These are phyloP conservation scores for Botrytis sinoallii DNA, from an alignment of 2,329 filamentous ascomycete genomes.

Conservation along the genomic window DNA sequence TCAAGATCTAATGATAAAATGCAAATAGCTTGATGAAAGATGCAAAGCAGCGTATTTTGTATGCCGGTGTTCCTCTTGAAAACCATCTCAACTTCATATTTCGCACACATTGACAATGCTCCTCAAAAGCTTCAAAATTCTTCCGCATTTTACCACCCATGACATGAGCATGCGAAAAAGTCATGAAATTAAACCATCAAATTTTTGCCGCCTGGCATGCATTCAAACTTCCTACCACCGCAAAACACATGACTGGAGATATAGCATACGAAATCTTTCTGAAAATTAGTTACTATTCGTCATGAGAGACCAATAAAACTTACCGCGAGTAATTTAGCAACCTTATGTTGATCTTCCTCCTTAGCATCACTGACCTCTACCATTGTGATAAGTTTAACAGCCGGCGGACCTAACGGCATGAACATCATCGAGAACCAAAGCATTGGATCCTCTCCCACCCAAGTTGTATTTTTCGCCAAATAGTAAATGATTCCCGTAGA, in stretches of 20 bases:
- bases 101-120: neutral
- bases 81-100: neutral
- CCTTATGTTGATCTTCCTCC: constrained; percentile 43
- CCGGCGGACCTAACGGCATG: constrained; percentile 48
- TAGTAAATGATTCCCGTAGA: constrained; percentile 54
- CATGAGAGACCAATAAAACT: neutral
- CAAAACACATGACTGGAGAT: constrained; percentile 41
- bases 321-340: constrained; percentile 45
- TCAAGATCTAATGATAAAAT: neutral
- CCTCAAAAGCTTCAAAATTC: neutral
- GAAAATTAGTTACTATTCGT: neutral
- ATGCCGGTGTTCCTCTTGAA: neutral
- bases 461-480: constrained; percentile 50
- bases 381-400: constrained; percentile 48
- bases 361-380: constrained; percentile 44
- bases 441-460: constrained; percentile 57
- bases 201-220: constrained; percentile 35
- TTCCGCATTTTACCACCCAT: neutral
- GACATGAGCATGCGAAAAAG: neutral
- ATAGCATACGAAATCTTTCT: constrained; percentile 40
- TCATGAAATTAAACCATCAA: neutral
- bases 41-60: neutral
- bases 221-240: constrained; percentile 40
- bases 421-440: constrained; percentile 59
- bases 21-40: neutral